Conservation (phyloP, 139 green algal genomes). For the Dunaliella primolecta region DNA sequence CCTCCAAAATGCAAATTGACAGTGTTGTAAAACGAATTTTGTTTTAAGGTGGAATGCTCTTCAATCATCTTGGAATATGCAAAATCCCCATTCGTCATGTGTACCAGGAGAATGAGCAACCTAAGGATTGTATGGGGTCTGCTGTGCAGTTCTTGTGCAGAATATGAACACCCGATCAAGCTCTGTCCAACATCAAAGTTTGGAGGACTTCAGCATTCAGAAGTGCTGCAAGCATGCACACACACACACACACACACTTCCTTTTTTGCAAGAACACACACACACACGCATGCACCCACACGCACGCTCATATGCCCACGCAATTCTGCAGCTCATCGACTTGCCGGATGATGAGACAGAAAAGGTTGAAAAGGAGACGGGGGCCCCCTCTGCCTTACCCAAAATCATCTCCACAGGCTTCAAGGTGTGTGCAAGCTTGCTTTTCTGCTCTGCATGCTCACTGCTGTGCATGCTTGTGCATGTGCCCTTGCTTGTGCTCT, state of each 20-base stretch:
- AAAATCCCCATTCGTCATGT: too few species aligned
- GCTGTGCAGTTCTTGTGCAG: background rate
- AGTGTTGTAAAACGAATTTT: too few species aligned
- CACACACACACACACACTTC: background rate
- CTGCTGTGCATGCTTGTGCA: too few species aligned
- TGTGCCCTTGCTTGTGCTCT: too few species aligned
- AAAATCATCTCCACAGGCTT: constrained; percentile 98
- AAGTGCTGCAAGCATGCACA: background rate
- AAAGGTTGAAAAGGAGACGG: background rate
- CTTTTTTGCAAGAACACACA: background rate
- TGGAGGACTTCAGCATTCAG: too few species aligned
- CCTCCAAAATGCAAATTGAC: too few species aligned
- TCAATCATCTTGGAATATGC: background rate
- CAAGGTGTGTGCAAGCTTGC: constrained; percentile 45
- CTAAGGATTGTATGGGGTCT: background rate
- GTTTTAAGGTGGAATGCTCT: too few species aligned
- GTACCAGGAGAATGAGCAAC: background rate
- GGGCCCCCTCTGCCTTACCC: constrained; percentile 58
- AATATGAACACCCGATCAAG: background rate
- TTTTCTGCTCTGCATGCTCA: too few species aligned
- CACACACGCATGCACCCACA: background rate
- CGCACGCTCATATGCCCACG: background rate
- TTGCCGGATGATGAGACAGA: constrained; percentile 80
- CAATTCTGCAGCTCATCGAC: constrained; percentile 59
- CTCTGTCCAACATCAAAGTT: too few species aligned